Conservation (phyloP, 192 early-diverging fungal genomes). For the Coemansia brasiliensis region DNA sequence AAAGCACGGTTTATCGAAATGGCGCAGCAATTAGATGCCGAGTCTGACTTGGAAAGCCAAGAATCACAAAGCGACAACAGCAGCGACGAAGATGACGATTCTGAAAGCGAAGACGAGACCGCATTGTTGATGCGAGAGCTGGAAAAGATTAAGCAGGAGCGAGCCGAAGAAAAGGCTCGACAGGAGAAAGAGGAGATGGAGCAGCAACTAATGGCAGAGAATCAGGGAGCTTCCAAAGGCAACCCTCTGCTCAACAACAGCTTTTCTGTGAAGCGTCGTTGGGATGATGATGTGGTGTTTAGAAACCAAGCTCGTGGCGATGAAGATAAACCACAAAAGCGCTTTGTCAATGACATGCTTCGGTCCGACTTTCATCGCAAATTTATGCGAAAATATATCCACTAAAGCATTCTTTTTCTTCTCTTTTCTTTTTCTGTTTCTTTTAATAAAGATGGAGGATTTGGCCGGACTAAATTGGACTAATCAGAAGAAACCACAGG, state of each 20-base stretch:
- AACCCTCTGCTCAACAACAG: constrained; percentile 70
- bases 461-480: constrained; percentile 36
- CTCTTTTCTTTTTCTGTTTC: constrained; percentile 8
- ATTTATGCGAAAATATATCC: constrained; percentile 91
- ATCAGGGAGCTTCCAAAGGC: constrained; percentile 70
- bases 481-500: constrained; percentile 1
- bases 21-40: constrained; percentile 40
- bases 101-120: constrained; percentile 88
- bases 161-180: constrained; percentile 87
- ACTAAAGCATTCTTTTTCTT: constrained; percentile 42
- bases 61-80: constrained; percentile 15
- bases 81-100: constrained; percentile 15
- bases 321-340: constrained; percentile 85
- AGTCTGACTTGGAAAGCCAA: constrained; percentile 55
- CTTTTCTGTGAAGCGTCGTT: constrained; percentile 87
- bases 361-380: constrained; percentile 95
- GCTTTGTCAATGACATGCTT: constrained; percentile 97
- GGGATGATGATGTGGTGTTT: constrained; percentile 99
- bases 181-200: constrained; percentile 51
- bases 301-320: constrained; percentile 91
- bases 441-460: constrained; percentile 36
- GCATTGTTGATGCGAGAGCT: constrained; percentile 79
- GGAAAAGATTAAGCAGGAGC: constrained; percentile 91
- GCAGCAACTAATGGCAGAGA: constrained; percentile 59
- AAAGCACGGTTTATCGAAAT: constrained; percentile 47